Percentiles rank a stretch among this genome's conserved stretches.
These are phyloP conservation scores for Sporobolus alterniflorus DNA, from an alignment of 202 grass and related monocot genomes.

Conservation along the genomic window DNA sequence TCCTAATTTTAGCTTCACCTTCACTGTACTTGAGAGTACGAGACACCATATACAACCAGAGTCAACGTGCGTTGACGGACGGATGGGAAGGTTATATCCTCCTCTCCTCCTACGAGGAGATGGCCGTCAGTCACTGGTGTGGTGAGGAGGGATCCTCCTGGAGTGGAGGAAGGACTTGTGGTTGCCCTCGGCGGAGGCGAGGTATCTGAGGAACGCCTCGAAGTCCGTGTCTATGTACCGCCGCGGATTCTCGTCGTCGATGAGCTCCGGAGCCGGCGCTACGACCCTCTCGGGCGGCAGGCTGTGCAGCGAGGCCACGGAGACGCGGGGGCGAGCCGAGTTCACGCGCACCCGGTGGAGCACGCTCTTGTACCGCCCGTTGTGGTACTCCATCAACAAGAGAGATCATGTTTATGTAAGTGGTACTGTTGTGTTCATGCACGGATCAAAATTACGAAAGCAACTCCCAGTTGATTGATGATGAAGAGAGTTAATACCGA, in stretches of 20 bases:
- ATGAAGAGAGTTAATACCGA: background rate
- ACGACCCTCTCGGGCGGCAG: slow-evolving; percentile 55
- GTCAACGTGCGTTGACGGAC: too few species aligned
- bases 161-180: slow-evolving; percentile 75
- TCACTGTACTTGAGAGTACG: too few species aligned
- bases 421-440: background rate
- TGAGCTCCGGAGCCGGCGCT: slow-evolving; percentile 55
- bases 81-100: too few species aligned
- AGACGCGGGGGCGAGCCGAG: slow-evolving; percentile 41
- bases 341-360: slow-evolving; percentile 72
- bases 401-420: background rate
- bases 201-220: slow-evolving; percentile 57
- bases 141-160: slow-evolving; percentile 24
- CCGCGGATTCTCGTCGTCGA: slow-evolving; percentile 40
- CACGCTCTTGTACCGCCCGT: slow-evolving; percentile 74
- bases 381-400: slow-evolving; percentile 38
- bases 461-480: background rate
- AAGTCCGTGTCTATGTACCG: slow-evolving; percentile 76
- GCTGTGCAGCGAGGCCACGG: slow-evolving; percentile 77
- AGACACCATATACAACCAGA: too few species aligned
- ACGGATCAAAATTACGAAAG: background rate
- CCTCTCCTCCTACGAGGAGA: too few species aligned
- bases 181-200: slow-evolving; percentile 50
- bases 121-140: background rate
- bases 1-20: too few species aligned